Conservation (phyloP, 345 rosid genomes). For the Syzygium jambos region DNA sequence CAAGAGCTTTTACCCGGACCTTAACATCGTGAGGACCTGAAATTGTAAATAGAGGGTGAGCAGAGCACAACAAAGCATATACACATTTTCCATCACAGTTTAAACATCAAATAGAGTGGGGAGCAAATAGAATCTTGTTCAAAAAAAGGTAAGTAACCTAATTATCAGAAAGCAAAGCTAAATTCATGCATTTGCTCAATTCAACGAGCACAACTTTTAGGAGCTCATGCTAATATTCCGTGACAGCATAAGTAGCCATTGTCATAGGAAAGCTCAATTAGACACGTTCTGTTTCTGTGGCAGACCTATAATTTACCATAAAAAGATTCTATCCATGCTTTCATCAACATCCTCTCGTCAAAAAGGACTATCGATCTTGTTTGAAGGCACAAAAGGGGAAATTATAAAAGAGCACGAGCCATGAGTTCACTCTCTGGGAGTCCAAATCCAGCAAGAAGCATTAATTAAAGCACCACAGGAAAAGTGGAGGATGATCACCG, state of each 20-base stretch:
- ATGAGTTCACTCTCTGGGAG: neutral
- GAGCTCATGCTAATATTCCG: neutral
- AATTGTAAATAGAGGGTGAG: neutral
- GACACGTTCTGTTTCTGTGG: neutral
- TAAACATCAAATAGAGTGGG: neutral
- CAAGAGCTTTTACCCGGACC: constrained; percentile 49
- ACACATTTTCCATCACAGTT: neutral
- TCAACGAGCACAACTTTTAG: neutral
- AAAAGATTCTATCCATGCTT: neutral
- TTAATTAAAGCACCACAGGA: neutral
- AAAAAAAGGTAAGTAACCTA: neutral
- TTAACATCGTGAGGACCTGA: constrained; percentile 46
- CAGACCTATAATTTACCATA: neutral
- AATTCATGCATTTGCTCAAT: neutral
- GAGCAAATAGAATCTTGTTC: neutral
- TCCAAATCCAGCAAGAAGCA: neutral
- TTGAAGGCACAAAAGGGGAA: neutral
- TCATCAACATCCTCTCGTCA: neutral
- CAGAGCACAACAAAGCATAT: neutral
- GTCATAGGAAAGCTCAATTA: neutral
- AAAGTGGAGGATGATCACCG: neutral
- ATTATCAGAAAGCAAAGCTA: neutral
- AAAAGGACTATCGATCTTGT: neutral
- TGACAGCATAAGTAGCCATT: neutral
- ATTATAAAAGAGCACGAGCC: neutral